Base-by-base conservation (phyloP, 2,329 filamentous ascomycete genomes). In the Incumbomyces delicatus region DNA sequence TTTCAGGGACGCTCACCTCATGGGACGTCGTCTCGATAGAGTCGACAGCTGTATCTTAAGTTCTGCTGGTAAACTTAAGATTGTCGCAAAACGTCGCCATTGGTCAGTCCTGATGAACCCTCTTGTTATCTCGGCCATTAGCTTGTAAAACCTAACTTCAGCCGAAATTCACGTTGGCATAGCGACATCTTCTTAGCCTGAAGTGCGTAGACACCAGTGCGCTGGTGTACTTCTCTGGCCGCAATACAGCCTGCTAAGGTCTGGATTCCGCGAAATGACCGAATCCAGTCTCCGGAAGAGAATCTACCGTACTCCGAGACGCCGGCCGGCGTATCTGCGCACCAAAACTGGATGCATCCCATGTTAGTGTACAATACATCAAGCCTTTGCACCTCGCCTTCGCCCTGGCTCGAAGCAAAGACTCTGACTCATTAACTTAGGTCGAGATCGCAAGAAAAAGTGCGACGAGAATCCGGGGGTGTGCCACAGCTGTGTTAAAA, bases 271-370 rank as follows among this genome's bases (percentile, higher is more conserved):
- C 35, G 11, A 46, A 46, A 46, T 34, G 41, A 18, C 2, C 5
- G 29, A 35, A 6, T 18, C 17, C 18, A n/a, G 2, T 8, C 11
- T 6, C 10, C 27, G 14, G 5, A 29, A 20, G 20, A 50, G 47
- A 39, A 48, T 6, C 17, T 50, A 44, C 40, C 38, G 44, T 12
- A 20, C 13, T 30, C 46, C 58, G 32, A 57, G 58, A 27, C 53
- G 58, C 14, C 48, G 53, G 14, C 56, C 58, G 7, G 58, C 58
- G 12, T 48, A 60, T 46, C 29, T 60, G 17, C 53, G 58, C 6
- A 60, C 58, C 3, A 60, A 60, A 43, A 58, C 54, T 6, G 58
- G 58, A 11, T 60, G 58, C 43, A 41, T 60, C 22, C 57, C 58
- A 8, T 60, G 58, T 58, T 33, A 41, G 53, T 44, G n/a, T 32